phyloP scores from a whole-genome alignment of 2,329 filamentous ascomycete species.

The Fusarium sp. region DNA sequence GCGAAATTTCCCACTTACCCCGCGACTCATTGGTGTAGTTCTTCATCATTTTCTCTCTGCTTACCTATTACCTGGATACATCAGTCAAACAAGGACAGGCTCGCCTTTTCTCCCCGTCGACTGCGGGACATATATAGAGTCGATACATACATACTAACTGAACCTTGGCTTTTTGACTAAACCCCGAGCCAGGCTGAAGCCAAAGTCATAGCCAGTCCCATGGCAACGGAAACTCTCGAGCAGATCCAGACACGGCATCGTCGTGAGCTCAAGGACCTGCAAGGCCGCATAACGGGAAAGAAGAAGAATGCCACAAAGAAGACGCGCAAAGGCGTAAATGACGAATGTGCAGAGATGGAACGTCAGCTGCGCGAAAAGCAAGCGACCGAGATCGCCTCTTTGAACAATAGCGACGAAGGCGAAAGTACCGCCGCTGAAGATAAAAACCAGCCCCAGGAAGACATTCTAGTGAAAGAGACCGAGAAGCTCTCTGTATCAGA shows the following conservation, averaged over 20 bases:
- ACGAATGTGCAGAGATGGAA: slow-evolving; percentile 79
- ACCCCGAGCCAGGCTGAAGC: background rate
- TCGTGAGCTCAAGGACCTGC: slow-evolving; percentile 88
- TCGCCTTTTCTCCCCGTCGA: background rate
- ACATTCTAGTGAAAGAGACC: slow-evolving; percentile 28
- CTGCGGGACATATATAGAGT: background rate
- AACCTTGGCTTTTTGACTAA: background rate
- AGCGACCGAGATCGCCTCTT: slow-evolving; percentile 63
- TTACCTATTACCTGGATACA: background rate
- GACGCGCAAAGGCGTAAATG: slow-evolving; percentile 77
- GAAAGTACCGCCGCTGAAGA: background rate
- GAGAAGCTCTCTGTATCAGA: slow-evolving; percentile 36
- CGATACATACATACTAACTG: background rate
- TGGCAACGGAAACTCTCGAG: slow-evolving; percentile 68
- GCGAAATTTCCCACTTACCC: slow-evolving; percentile 29
- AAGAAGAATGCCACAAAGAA: slow-evolving; percentile 96
- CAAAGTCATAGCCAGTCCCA: slow-evolving; percentile 40
- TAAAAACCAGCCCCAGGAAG: slow-evolving; percentile 8
- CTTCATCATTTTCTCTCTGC: background rate
- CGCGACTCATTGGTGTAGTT: slow-evolving; percentile 12
- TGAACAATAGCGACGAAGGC: slow-evolving; percentile 45
- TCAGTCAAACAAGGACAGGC: background rate
- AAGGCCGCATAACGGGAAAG: slow-evolving; percentile 87
- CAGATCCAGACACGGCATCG: slow-evolving; percentile 82
- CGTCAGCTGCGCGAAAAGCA: slow-evolving; percentile 73